A percentile compares a stretch with the other conserved stretches of the same genome.
These are phyloP conservation scores for Periconia sp. DNA, from an alignment of 2,329 filamentous ascomycete species.

Conservation along the genomic window DNA sequence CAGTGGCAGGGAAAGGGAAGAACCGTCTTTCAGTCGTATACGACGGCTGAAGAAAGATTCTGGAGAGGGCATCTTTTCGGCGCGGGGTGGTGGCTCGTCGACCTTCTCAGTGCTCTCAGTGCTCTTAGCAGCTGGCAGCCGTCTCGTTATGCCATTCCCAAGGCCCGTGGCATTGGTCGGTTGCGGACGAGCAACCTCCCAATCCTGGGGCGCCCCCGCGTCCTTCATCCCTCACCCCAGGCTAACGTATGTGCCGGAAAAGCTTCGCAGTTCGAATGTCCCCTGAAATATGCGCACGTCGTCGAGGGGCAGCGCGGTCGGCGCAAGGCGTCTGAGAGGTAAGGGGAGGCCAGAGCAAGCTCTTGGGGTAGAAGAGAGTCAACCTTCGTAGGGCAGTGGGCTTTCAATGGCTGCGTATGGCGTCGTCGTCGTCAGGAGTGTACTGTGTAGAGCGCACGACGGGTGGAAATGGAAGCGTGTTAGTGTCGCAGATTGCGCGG, in stretches of 20 bases:
- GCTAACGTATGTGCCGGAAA: no score
- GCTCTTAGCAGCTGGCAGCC: constrained; percentile 52
- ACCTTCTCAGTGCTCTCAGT: constrained; percentile 50
- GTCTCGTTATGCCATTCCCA: constrained; percentile 52
- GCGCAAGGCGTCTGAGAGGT: no score
- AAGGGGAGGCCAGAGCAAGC: no score
- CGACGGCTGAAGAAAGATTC: constrained; percentile 86
- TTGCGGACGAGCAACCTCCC: not conserved
- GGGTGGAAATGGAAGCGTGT: no score
- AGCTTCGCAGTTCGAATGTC: no score
- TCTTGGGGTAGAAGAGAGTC: no score
- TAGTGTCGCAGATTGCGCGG: no score
- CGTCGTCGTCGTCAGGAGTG: no score
- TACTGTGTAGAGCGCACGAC: no score
- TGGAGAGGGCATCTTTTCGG: constrained; percentile 54
- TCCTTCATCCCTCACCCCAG: not conserved
- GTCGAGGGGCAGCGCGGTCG: constrained; percentile 4
- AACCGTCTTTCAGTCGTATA: constrained; percentile 88
- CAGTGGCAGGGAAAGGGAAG: constrained; percentile 87
- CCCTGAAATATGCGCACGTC: no score
- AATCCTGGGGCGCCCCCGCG: constrained; percentile 1
- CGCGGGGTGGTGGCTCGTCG: constrained; percentile 50
- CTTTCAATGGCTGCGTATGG: no score
- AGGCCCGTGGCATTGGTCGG: constrained; percentile 46
- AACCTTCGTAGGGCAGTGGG: no score